Base-by-base conservation (phyloP, 768 basidiomycete genomes). In the Botryobasidium botryosum region DNA sequence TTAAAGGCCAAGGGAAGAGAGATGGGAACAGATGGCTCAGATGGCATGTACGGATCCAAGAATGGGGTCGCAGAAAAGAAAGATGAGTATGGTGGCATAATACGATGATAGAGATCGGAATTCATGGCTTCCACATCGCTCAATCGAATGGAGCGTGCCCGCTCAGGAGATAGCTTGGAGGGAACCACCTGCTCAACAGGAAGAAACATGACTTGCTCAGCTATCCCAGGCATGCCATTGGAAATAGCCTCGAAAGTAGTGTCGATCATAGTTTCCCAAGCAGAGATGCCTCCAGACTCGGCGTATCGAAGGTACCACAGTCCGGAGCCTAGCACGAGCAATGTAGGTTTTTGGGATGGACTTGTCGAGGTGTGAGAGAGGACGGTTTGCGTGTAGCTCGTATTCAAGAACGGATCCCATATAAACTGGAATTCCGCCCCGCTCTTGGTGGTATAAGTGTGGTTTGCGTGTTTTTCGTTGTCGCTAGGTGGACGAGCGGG, bases 41-140 rank as follows among this genome's bases (percentile, higher is more conserved):
- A n/a, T n/a, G n/a, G n/a, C n/a, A n/a, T n/a, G n/a, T n/a, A n/a
- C n/a, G n/a, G n/a, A n/a, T n/a, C n/a, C n/a, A n/a, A n/a, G 10
- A 56, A 35, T 15, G 53, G 46, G 10, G 52, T 3, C 56, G 43
- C 31, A 63, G 46, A 32, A 61, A 55, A 20, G 53, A 54, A 47
- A 64, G 61, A 66, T 57, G 59, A 24, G 44, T 52, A 50, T 18
- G 54, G 37, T 37, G 40, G 4, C 23, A 26, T 59, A 18, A 84
- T 70, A 43, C 81, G 74, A 55, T 84, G 80, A 48, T 66, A 67
- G 41, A 90, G 67, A 57, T 84, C 79, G 2, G 80, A 77, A 59
- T 94, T 92, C 86, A 94, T 90, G 32, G 80, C 82, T 53, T 86
- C 79, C 45, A 91, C 78, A 54, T 90, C 84, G 12, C 78, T 70